These are phyloP conservation scores for Nitzschia sp. DNA, from an alignment of 108 stramenopile genomes.

Conservation along the genomic window DNA sequence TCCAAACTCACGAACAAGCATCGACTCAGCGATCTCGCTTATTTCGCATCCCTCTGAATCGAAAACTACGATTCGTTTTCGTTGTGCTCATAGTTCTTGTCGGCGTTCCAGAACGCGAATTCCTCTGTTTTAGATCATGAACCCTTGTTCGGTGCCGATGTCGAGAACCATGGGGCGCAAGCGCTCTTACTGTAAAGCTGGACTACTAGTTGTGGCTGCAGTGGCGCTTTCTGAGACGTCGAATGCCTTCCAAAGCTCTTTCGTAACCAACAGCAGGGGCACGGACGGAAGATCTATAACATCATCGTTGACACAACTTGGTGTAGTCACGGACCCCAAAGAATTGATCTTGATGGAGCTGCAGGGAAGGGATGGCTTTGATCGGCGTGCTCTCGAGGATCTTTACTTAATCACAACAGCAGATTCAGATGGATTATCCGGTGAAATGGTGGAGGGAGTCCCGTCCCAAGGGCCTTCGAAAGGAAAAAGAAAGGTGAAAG, in stretches of 20 bases:
- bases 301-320: not conserved
- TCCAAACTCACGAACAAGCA: too few relatives aligned
- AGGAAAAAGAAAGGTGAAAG: not conserved
- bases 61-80: not conserved
- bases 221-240: not conserved
- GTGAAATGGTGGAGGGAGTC: not conserved
- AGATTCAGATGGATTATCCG: constrained; percentile 9
- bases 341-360: not conserved
- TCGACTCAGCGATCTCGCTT: too few relatives aligned
- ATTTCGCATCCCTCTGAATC: too few relatives aligned
- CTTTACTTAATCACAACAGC: constrained; percentile 4
- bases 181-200: not conserved
- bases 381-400: constrained; percentile 18
- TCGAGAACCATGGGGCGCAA: not conserved
- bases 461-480: not conserved
- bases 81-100: not conserved
- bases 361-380: not conserved
- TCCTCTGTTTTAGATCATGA: too few relatives aligned
- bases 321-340: constrained; percentile 14
- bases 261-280: not conserved
- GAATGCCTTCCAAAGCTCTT: not conserved
- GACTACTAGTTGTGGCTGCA: constrained; percentile 4
- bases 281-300: not conserved
- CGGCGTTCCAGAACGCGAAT: too few relatives aligned
- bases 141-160: not conserved